Percentiles rank a stretch among this genome's conserved stretches.
Evolutionary conservation across 2,329 filamentous ascomycete species (phyloP).

Genomic region (Moelleriella libera): DNA sequence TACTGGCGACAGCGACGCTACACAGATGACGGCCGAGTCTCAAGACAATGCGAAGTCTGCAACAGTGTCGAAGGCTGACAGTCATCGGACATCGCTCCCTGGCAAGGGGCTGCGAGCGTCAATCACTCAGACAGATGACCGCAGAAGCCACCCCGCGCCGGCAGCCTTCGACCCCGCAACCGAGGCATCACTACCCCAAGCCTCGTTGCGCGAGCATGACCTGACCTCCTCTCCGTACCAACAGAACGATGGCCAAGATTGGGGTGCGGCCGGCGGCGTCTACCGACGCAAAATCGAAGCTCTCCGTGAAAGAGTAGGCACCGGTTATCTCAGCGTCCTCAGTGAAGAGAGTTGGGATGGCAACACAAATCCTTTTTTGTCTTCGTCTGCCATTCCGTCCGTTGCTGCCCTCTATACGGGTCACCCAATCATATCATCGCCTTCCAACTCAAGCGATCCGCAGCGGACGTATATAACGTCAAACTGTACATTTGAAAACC

Average conservation of each 20-base stretch:
- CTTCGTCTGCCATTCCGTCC: constrained; percentile 10
- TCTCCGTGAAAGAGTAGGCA: constrained; percentile 71
- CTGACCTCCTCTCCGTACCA: background rate
- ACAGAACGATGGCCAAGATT: constrained; percentile 33
- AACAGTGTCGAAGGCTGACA: constrained; percentile 13
- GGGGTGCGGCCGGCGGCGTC: constrained; percentile 57
- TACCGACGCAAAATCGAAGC: constrained; percentile 84
- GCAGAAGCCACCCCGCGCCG: constrained; percentile 10
- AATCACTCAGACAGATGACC: constrained; percentile 16
- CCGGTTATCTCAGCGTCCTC: constrained; percentile 73
- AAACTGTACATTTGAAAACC: constrained; percentile 6
- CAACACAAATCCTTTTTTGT: constrained; percentile 13
- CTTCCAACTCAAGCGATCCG: constrained; percentile 32
- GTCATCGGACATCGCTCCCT: constrained; percentile 27
- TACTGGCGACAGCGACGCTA: constrained; percentile 28
- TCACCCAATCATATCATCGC: constrained; percentile 16
- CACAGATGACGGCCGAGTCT: constrained; percentile 13
- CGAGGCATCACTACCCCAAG: background rate
- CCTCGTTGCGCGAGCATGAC: background rate
- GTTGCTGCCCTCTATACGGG: constrained; percentile 12
- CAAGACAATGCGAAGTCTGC: constrained; percentile 8
- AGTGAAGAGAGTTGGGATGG: constrained; percentile 60
- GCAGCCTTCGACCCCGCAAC: background rate
- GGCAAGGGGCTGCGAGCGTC: constrained; percentile 20
- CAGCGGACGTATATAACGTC: constrained; percentile 37